phyloP scores from a whole-genome alignment of 495 filamentous ascomycete genomes.

The Viridothelium virens region DNA sequence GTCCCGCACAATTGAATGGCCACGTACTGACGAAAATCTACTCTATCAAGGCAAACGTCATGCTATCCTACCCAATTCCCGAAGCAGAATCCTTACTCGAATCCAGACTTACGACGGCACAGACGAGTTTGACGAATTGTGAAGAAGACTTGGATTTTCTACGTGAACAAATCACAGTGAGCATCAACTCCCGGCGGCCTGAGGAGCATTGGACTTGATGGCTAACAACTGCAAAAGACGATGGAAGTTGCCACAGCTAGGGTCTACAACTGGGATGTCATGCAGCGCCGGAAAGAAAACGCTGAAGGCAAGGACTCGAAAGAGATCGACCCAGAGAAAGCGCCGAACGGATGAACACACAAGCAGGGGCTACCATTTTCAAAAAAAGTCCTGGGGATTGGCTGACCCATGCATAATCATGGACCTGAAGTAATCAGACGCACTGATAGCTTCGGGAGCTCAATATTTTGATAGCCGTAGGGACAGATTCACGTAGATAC shows the following conservation, averaged over 20 bases:
- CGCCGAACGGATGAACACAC: not conserved
- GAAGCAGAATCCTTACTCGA: slow-evolving; percentile 76
- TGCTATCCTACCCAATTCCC: slow-evolving; percentile 84
- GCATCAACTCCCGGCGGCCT: slow-evolving; percentile 17
- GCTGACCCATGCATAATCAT: not conserved
- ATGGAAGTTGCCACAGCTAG: slow-evolving; percentile 92
- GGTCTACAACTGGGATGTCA: slow-evolving; percentile 99
- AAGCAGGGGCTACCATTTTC: not conserved
- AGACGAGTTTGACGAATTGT: slow-evolving; percentile 69
- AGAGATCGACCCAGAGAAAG: slow-evolving; percentile 10
- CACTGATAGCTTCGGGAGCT: not conserved
- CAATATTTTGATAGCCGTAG: slow-evolving; percentile 1
- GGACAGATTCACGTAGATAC: not conserved
- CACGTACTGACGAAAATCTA: not conserved
- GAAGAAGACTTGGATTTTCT: slow-evolving; percentile 97
- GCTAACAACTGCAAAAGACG: slow-evolving; percentile 49
- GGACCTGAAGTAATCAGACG: not conserved
- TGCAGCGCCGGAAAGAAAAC: slow-evolving; percentile 86
- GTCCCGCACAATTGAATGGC: not conserved
- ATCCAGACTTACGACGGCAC: slow-evolving; percentile 71
- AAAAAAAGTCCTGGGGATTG: not conserved
- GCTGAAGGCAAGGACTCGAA: slow-evolving; percentile 41
- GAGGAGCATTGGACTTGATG: not conserved
- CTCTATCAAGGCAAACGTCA: slow-evolving; percentile 72
- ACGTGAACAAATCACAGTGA: slow-evolving; percentile 90